phyloP scores from a whole-genome alignment of 2,329 filamentous ascomycete genomes.

The Canariomyces notabilis region DNA sequence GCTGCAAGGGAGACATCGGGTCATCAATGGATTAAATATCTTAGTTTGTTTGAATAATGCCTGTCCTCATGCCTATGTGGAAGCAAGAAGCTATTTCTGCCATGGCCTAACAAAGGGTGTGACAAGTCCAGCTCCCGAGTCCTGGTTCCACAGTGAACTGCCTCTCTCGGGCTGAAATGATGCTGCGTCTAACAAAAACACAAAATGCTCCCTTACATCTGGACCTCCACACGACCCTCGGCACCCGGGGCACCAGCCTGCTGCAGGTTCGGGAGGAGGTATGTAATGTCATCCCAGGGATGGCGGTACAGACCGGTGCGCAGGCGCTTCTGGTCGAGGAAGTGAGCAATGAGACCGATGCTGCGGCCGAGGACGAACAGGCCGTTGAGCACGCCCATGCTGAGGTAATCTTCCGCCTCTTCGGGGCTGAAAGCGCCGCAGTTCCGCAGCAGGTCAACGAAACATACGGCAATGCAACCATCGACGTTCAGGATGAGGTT shows the following conservation, averaged over 20 bases:
- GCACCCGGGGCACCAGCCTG: slow-evolving; percentile 65
- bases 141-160: not conserved
- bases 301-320: slow-evolving; percentile 97
- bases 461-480: slow-evolving; percentile 96
- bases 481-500: slow-evolving; percentile 99
- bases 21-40: no score
- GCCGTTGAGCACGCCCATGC: slow-evolving; percentile 99
- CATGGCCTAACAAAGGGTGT: not conserved
- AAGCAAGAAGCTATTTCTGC: no score
- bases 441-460: slow-evolving; percentile 95
- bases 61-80: no score
- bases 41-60: no score
- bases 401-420: slow-evolving; percentile 97
- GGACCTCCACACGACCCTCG: slow-evolving; percentile 87
- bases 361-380: slow-evolving; percentile 95
- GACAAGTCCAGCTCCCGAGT: not conserved
- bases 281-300: slow-evolving; percentile 98
- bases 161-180: not conserved
- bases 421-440: slow-evolving; percentile 93
- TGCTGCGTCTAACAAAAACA: slow-evolving; percentile 4
- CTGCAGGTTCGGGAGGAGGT: slow-evolving; percentile 77
- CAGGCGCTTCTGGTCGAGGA: slow-evolving; percentile 98
- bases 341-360: slow-evolving; percentile 99
- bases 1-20: no score
- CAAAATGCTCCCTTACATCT: slow-evolving; percentile 57